A percentile compares a stretch with the other conserved stretches of the same genome.
Conservation (phyloP, 495 filamentous ascomycete species). For the Xylaria acuta region DNA sequence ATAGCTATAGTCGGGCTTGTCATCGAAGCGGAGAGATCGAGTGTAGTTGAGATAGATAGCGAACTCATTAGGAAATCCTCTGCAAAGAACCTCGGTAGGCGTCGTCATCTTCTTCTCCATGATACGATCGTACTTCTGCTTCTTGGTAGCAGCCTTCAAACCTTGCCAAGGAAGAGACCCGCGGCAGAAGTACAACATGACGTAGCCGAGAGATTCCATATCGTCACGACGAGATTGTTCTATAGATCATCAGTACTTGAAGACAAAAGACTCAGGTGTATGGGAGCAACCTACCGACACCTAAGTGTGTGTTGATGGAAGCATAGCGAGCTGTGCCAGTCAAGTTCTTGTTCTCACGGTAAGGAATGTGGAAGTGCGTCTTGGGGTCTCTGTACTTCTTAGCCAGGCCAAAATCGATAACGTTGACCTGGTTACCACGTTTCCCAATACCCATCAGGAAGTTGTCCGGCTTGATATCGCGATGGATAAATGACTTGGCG, state of each 20-base stretch:
- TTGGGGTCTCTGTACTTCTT: slow-evolving; percentile 99
- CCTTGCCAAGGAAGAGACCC: slow-evolving; percentile 99
- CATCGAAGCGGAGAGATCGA: slow-evolving; percentile 96
- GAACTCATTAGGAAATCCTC: slow-evolving; percentile 99
- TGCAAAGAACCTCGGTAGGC: slow-evolving; percentile 97
- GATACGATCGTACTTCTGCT: slow-evolving; percentile 99
- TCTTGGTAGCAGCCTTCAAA: slow-evolving; percentile 99
- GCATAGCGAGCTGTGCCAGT: slow-evolving; percentile 99
- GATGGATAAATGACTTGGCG: slow-evolving; percentile 99
- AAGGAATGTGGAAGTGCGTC: slow-evolving; percentile 99
- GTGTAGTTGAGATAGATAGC: slow-evolving; percentile 99
- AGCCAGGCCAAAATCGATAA: slow-evolving; percentile 98
- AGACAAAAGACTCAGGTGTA: not conserved
- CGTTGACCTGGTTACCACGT: slow-evolving; percentile 99
- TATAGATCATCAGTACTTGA: slow-evolving; percentile 44
- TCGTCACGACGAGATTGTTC: slow-evolving; percentile 99
- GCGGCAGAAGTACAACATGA: slow-evolving; percentile 99
- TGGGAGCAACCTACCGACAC: slow-evolving; percentile 67
- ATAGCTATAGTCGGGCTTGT: slow-evolving; percentile 99
- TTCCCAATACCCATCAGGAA: slow-evolving; percentile 99
- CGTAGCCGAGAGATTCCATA: slow-evolving; percentile 99
- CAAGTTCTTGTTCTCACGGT: slow-evolving; percentile 99
- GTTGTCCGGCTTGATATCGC: slow-evolving; percentile 99
- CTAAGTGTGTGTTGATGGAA: slow-evolving; percentile 98
- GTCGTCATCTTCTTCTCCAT: slow-evolving; percentile 99